These are phyloP conservation scores for Lonicera japonica DNA, from an alignment of 129 eudicot species.

Conservation along the genomic window DNA sequence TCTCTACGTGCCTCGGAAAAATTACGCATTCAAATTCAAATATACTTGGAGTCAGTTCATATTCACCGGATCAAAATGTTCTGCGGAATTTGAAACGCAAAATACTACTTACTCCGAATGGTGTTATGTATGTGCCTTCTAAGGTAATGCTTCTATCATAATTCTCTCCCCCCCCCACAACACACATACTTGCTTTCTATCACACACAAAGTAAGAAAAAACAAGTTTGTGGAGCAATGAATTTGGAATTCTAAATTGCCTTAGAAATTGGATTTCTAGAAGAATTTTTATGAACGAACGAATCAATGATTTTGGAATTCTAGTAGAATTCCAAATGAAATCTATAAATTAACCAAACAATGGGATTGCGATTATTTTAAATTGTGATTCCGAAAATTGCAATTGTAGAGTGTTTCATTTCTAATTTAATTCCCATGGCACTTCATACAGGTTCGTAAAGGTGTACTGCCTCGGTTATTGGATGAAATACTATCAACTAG, in stretches of 20 bases:
- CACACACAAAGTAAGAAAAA: too few species aligned
- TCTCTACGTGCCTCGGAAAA: conserved; percentile 91
- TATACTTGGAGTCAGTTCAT: conserved; percentile 80
- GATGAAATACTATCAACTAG: conserved; percentile 92
- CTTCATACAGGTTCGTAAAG: conserved; percentile 66
- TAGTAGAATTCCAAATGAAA: too few species aligned
- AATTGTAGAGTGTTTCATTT: too few species aligned
- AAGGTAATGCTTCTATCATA: conserved; percentile 34
- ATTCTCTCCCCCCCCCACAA: not conserved
- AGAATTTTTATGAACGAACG: too few species aligned
- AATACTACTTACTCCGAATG: conserved; percentile 79
- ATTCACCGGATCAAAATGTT: conserved; percentile 51
- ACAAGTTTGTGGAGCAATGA: too few species aligned
- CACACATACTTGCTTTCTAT: too few species aligned
- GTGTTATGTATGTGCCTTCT: conserved; percentile 85
- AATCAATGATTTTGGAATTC: too few species aligned
- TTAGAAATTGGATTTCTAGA: too few species aligned
- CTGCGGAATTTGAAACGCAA: conserved; percentile 46
- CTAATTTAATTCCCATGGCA: not conserved
- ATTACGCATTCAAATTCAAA: conserved; percentile 56
- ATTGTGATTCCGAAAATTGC: too few species aligned
- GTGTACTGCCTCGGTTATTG: conserved; percentile 82
- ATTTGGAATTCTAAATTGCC: too few species aligned
- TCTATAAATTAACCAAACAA: too few species aligned
- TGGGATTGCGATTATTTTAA: too few species aligned